Evolutionary conservation across 371 early-diverging fungal genomes (phyloP).

Genomic region (Apophysomyces variabilis): DNA sequence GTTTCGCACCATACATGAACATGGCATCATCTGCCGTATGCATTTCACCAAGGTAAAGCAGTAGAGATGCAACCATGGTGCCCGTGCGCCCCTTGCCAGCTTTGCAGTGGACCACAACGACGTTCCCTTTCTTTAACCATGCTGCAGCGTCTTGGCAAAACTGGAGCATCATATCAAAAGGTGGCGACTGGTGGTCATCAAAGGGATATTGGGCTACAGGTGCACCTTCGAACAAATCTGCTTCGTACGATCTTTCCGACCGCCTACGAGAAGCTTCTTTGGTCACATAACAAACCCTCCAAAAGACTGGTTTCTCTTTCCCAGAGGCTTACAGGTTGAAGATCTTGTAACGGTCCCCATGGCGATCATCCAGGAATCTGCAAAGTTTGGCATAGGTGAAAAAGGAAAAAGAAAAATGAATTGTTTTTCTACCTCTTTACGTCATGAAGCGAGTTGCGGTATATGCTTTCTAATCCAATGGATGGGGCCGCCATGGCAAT

Average conservation of each 20-base stretch:
- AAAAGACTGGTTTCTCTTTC: neutral
- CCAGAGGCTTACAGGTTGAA: conserved; percentile 64
- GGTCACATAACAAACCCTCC: neutral
- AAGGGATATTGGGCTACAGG: conserved; percentile 65
- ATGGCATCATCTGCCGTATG: conserved; percentile 58
- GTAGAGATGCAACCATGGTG: conserved; percentile 64
- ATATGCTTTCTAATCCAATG: conserved; percentile 64
- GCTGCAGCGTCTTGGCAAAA: conserved; percentile 64
- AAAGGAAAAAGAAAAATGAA: neutral
- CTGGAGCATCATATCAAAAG: conserved; percentile 53
- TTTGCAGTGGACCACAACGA: conserved; percentile 78
- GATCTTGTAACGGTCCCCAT: conserved; percentile 65
- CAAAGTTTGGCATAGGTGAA: neutral
- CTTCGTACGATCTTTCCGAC: conserved; percentile 58
- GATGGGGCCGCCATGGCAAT: conserved; percentile 79
- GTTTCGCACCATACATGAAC: conserved; percentile 51
- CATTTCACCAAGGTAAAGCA: conserved; percentile 53
- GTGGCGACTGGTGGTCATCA: conserved; percentile 73
- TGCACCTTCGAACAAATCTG: conserved; percentile 39
- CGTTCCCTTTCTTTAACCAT: conserved; percentile 60
- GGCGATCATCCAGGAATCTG: conserved; percentile 66
- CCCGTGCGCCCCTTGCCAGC: conserved; percentile 85
- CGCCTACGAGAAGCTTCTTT: conserved; percentile 35
- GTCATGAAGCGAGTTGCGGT: conserved; percentile 62
- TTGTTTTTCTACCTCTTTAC: conserved; percentile 57